Evolutionary conservation across 768 basidiomycete genomes (phyloP), one percentile per base, ranked within the genome.

Genomic region (Rhizopogon roseolus): DNA sequence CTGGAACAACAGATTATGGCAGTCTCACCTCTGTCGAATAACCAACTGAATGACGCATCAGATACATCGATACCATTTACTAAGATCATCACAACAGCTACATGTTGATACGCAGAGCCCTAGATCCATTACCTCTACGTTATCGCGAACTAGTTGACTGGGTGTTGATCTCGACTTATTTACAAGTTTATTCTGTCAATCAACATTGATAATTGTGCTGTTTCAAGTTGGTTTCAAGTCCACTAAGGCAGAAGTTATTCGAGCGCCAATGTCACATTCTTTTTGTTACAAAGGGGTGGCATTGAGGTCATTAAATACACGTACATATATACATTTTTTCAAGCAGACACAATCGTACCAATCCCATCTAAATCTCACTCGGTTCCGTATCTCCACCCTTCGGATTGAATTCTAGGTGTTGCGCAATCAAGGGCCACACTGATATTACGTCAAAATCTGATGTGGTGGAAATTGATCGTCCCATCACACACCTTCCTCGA

Each of bases 351-450:
- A 13, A 19, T 22, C 14, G n/a, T 17, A 8, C 38, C 14, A 34
- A 22, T 22, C 22, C 22, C 11, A 17, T 16, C 59, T 62, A 59
- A 52, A 51, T 19, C 51, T 67, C 58, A 41, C 56, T 41, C 27
- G 49, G 16, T 55, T 62, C 58, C 28, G 55, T 51, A 37, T 70
- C 68, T 6, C 52, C 50, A 6, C 59, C 71, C 29, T 66, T 69
- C 19, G 82, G 75, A 51, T 77, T 79, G 60, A 84, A 86, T 57
- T 86, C 84, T 25, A 88, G 69, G 55, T 80, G 80, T 49, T 79
- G 76, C 0, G 81, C 77, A 56, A 88, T 87, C 28, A 80, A 67
- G 3, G 85, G 85, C 86, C 86, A 88, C 13, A 88, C 85, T 84
- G 40, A 42, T 39, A 48, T 53, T 41, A 1, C 32, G n/a, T 73